Evolutionary conservation across 257 asterid genomes (phyloP).

Genomic region (Osmanthus fragrans): DNA sequence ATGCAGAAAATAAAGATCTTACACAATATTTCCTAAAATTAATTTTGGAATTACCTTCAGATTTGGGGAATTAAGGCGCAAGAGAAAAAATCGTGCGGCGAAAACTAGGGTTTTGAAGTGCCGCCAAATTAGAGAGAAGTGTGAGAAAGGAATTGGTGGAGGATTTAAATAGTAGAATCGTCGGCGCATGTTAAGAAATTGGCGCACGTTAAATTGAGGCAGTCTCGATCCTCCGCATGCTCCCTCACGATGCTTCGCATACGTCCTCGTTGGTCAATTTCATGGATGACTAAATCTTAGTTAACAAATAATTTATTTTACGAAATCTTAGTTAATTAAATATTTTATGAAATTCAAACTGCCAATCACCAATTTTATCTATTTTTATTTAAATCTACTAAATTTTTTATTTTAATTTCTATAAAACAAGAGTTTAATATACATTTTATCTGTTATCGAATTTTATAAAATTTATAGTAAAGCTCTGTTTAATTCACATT

Average conservation of each 20-base stretch:
- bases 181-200: conserved; percentile 9
- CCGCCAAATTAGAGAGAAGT: background rate
- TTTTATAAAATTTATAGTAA: no score
- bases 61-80: background rate
- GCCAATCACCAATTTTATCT: no score
- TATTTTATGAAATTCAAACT: no score
- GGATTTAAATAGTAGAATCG: background rate
- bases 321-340: no score
- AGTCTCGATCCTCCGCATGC: conserved; percentile 7
- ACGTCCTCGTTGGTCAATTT: background rate
- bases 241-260: conserved; percentile 11
- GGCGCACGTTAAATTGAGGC: conserved; percentile 9
- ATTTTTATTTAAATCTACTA: no score
- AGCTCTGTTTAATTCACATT: no score
- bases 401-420: no score
- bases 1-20: background rate
- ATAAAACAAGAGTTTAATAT: no score
- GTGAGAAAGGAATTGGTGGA: background rate
- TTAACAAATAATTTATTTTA: no score
- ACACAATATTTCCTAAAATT: background rate
- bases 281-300: no score
- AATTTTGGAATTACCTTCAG: conserved; percentile 15
- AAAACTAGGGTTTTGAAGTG: conserved; percentile 24
- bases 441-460: no score
- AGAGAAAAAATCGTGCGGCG: background rate